phyloP scores from a whole-genome alignment of 2,329 filamentous ascomycete genomes.

The Raffaelea arxii region DNA sequence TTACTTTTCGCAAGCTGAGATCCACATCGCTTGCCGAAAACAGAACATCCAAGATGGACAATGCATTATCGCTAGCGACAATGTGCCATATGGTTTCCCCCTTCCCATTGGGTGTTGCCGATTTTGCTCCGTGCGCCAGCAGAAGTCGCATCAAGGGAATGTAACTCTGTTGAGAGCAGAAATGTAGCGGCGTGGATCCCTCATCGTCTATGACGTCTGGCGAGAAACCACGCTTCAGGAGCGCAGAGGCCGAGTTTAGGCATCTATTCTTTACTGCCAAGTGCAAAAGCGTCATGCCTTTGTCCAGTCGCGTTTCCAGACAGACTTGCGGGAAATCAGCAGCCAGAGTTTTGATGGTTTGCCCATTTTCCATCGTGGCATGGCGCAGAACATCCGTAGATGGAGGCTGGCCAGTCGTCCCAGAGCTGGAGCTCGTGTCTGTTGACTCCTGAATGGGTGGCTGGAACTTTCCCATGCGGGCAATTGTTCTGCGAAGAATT shows the following conservation, averaged over 20 bases:
- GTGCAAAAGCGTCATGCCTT: neutral
- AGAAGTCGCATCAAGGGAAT: neutral
- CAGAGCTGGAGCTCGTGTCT: too few relatives aligned
- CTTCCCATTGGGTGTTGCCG: neutral
- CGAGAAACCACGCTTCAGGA: neutral
- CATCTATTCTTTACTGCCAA: neutral
- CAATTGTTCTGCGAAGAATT: neutral
- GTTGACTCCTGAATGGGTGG: too few relatives aligned
- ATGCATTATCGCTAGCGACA: neutral
- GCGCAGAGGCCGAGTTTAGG: neutral
- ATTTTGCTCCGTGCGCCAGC: neutral
- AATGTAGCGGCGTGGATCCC: neutral
- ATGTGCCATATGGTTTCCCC: neutral
- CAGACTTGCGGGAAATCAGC: neutral
- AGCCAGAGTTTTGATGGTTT: neutral
- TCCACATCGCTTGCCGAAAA: constrained; percentile 11
- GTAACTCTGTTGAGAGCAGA: neutral
- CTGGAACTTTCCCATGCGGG: too few relatives aligned
- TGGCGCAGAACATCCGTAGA: neutral
- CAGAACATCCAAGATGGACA: neutral
- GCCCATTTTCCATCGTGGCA: neutral
- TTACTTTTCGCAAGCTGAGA: neutral
- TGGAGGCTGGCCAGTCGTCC: neutral
- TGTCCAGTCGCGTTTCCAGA: neutral
- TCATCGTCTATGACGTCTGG: neutral